Base-by-base conservation (phyloP, 2,329 filamentous ascomycete genomes). In the Aspergillus chevalieri region DNA sequence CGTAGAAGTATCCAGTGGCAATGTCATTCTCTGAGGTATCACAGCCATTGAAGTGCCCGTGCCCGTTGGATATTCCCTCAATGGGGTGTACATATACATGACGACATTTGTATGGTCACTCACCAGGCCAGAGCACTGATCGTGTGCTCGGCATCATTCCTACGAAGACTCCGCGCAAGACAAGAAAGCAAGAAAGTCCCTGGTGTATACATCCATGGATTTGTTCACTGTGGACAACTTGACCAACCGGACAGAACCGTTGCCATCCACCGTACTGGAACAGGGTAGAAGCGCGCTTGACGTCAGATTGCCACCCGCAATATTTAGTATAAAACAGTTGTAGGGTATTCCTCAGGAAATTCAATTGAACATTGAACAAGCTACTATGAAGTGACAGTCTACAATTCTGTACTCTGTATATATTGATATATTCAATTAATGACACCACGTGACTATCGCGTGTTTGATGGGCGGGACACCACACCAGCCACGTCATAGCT, bases 261-360 rank as follows among this genome's bases (percentile, higher is more conserved):
- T 19, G 24, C n/a, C n/a, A n/a, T 34, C 42, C 42, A 44, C n/a
- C 15, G 8, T 44, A 6, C 42, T 47, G 26, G 34, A 48, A 39
- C 43, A 33, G 28, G 48, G 46, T 42, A 15, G 14, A 47, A 42
- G 15, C 24, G 34, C 44, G 45, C 49, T 17, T 60, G 57, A 60
- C 57, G 57, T 59, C 57, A 60, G 54, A 49, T 57, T 52, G 56
- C 55, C 57, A 60, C 56, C 43, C 28, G 8, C 38, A 9, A 41
- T 12, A 30, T 12, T 17, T 17, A 2, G 17, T 17, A 17, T 17
- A 17, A 17, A 17, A 17, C 5, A 10, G 34, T 36, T 7, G 14
- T 39, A 19, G 24, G 10, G 24, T 26, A 30, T 30, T 30, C 26
- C 26, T 28, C 9, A 4, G 10, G 10, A 30, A 30, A 30, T 5